phyloP scores from a whole-genome alignment of 805 yeast species.

The Candida maris region DNA sequence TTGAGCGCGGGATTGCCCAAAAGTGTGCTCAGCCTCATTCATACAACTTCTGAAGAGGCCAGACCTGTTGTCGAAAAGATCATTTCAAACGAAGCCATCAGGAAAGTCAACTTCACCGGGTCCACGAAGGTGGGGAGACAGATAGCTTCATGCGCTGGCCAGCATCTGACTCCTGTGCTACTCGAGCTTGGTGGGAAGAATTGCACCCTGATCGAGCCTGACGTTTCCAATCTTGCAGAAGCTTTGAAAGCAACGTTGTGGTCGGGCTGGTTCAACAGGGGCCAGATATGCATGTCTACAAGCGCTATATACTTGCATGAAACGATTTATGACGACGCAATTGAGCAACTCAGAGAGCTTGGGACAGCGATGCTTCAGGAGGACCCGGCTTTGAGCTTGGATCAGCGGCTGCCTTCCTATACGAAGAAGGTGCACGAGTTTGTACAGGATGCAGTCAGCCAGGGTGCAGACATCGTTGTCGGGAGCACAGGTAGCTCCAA shows the following conservation, averaged over 20 bases:
- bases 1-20: conserved; percentile 38
- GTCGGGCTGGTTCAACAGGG: conserved; percentile 41
- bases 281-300: conserved; percentile 47
- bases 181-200: conserved; percentile 48
- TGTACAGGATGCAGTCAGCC: conserved; percentile 35
- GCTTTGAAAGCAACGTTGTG: conserved; percentile 31
- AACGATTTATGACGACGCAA: conserved; percentile 30
- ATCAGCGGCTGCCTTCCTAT: conserved; percentile 31
- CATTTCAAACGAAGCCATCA: conserved; percentile 27
- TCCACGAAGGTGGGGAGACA: conserved; percentile 38
- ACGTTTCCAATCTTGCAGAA: conserved; percentile 30
- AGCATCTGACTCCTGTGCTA: conserved; percentile 37
- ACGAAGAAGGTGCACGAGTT: conserved; percentile 24
- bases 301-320: conserved; percentile 38
- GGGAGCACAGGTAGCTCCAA: conserved; percentile 5
- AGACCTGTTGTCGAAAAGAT: conserved; percentile 25
- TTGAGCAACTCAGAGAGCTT: conserved; percentile 14
- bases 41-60: conserved; percentile 29
- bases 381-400: conserved; percentile 16
- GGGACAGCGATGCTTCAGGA: conserved; percentile 9
- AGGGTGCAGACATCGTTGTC: conserved; percentile 35
- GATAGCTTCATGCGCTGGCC: conserved; percentile 37
- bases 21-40: conserved; percentile 34
- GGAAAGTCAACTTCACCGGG: conserved; percentile 45
- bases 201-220: conserved; percentile 31